phyloP scores from a whole-genome alignment of 2,329 filamentous ascomycete species.

The Nothophaeocryptopus gaeumannii region DNA sequence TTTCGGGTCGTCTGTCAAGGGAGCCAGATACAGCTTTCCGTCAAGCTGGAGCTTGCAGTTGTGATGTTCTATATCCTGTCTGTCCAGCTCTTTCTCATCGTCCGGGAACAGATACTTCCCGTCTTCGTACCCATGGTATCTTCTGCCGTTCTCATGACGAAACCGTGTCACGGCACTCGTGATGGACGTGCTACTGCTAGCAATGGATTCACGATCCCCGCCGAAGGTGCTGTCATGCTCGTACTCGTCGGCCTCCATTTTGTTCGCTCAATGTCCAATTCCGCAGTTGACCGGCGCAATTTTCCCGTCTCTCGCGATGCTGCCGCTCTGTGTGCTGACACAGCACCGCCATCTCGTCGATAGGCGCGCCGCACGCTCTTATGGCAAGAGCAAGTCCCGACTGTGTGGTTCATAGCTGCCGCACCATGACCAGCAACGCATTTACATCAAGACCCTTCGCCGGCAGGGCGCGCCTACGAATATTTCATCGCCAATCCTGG shows the following conservation, averaged over 20 bases:
- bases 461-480: too few species aligned
- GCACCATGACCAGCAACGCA: too few species aligned
- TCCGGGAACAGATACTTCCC: slow-evolving; percentile 30
- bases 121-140: slow-evolving; percentile 26
- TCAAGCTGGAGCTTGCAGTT: slow-evolving; percentile 28
- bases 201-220: slow-evolving; percentile 23
- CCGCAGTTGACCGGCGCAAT: too few species aligned
- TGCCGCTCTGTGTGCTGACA: too few species aligned
- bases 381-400: too few species aligned
- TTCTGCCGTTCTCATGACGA: slow-evolving; percentile 16
- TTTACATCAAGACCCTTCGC: too few species aligned
- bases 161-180: slow-evolving; percentile 13
- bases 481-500: too few species aligned
- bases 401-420: too few species aligned
- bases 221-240: slow-evolving; percentile 30
- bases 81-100: slow-evolving; percentile 29
- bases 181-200: slow-evolving; percentile 23
- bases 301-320: too few species aligned
- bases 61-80: slow-evolving; percentile 30
- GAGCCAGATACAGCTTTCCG: slow-evolving; percentile 40
- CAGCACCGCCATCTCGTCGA: too few species aligned
- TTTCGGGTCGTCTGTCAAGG: slow-evolving; percentile 36
- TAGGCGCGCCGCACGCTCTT: too few species aligned
- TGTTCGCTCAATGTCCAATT: too few species aligned
- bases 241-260: slow-evolving; percentile 28